Base-by-base conservation (phyloP, 2,329 filamentous ascomycete genomes). In the Alternaria hordeiaustralica region DNA sequence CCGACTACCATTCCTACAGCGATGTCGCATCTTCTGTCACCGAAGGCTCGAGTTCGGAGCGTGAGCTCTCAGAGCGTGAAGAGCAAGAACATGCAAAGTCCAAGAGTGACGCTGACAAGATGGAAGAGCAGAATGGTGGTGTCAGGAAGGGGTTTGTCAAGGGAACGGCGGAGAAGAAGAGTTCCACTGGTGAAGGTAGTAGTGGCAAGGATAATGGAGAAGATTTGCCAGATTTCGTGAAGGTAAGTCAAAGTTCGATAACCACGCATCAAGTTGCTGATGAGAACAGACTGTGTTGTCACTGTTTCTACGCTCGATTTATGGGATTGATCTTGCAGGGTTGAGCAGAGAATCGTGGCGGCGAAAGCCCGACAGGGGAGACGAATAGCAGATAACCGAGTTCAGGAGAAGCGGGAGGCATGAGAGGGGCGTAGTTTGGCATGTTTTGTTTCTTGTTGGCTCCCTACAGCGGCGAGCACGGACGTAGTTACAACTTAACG, bases 111-210 rank as follows among this genome's bases (percentile, higher is more conserved):
- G 15, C 36, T 18, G 5, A 6, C 0, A 41, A 3, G 1, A 18
- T 18, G 36, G 36, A 41, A 41, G n/a, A 10, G 9, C 36, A 41
- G 15, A 41, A 41, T 6, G 36, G 36, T 18, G 36, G 36, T 18
- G 36, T 41, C 2, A 41, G n/a, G 4, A 41, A 2, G 36, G 15
- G 15, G 3, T 41, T 10, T 18, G 15, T 18, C 36, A 41, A 41
- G n/a, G 3, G 5, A 41, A 1, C 9, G 8, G 0, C 36, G n/a
- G 4, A 41, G 15, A 9, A 41, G 5, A 18, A 41, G 8, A 18
- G n/a, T 18, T 18, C 36, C 8, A 0, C 0, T 41, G 2, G 0
- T 11, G 15, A 41, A 41, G 4, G 36, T 1, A 3, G 4, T 18
- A 3, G 15, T 3, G n/a, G 36, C 3, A 23, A 46, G 2, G 7